phyloP scores from a whole-genome alignment of 495 filamentous ascomycete genomes.

The Aspergillus mulundensis region DNA sequence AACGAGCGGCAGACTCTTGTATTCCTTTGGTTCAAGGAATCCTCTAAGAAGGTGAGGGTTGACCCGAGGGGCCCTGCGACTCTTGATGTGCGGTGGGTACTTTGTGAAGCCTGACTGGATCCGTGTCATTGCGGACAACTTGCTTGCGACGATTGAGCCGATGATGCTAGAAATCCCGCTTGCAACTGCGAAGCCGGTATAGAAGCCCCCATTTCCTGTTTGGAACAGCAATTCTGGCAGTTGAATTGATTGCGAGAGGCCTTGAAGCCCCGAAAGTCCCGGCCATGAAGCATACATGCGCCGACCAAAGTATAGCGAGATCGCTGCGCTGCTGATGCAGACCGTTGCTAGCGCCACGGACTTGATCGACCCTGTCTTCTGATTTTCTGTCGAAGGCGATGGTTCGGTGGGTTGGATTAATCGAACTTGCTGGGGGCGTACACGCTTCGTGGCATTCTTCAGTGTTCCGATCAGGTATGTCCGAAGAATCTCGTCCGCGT shows the following conservation, averaged over 20 bases:
- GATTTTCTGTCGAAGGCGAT: not conserved
- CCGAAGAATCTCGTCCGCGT: slow-evolving; percentile 33
- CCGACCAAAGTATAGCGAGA: not conserved
- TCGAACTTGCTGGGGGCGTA: not conserved
- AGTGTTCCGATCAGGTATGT: slow-evolving; percentile 18
- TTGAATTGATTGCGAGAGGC: not conserved
- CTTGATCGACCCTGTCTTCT: not conserved
- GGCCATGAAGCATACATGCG: not conserved
- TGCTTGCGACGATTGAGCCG: not conserved
- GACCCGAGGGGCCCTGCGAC: slow-evolving; percentile 21
- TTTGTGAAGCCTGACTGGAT: slow-evolving; percentile 34
- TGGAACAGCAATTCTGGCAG: not conserved
- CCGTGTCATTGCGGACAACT: slow-evolving; percentile 2
- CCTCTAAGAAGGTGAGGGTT: slow-evolving; percentile 33
- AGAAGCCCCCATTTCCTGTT: not conserved
- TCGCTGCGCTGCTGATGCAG: not conserved
- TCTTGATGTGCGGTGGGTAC: slow-evolving; percentile 38
- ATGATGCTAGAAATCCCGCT: not conserved
- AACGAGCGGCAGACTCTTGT: slow-evolving; percentile 41
- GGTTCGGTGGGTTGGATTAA: not conserved
- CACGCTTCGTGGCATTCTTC: slow-evolving; percentile 7
- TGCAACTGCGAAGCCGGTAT: slow-evolving; percentile 3
- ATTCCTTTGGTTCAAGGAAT: slow-evolving; percentile 45
- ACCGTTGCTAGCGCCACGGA: not conserved
- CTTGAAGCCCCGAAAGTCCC: not conserved